Conservation (phyloP, 2,329 filamentous ascomycete genomes). For the Passalora sequoiae region DNA sequence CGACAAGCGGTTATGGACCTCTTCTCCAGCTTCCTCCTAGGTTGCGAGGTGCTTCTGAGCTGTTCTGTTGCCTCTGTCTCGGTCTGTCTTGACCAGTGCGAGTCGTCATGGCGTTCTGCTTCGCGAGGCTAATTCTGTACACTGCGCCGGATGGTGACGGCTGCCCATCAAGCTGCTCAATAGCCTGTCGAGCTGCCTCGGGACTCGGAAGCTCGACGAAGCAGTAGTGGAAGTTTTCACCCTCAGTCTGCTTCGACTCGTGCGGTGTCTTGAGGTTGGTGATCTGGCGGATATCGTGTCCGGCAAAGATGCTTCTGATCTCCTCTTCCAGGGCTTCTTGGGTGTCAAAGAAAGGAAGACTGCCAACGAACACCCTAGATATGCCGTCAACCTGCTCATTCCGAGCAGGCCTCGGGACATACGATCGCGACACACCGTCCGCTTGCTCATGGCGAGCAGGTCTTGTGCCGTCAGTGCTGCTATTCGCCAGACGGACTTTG, state of each 20-base stretch:
- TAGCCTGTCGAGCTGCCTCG: constrained; percentile 26
- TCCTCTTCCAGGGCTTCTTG: constrained; percentile 40
- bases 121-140: constrained; percentile 20
- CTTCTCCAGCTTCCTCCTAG: not conserved
- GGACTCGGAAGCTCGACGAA: constrained; percentile 29
- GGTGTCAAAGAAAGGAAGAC: constrained; percentile 41
- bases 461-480: not conserved
- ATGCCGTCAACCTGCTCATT: constrained; percentile 1
- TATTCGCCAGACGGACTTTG: constrained; percentile 9
- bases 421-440: too few species aligned
- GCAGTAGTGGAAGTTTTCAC: constrained; percentile 26
- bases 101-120: constrained; percentile 1
- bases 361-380: constrained; percentile 39
- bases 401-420: too few species aligned
- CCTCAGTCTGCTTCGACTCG: constrained; percentile 7
- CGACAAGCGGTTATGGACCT: not conserved
- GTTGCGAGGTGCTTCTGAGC: not conserved
- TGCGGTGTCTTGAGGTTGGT: constrained; percentile 39
- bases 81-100: not conserved
- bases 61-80: not conserved
- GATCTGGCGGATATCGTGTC: constrained; percentile 44
- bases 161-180: constrained; percentile 25
- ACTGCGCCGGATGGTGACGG: constrained; percentile 17
- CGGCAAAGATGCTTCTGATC: constrained; percentile 43
- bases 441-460: too few species aligned